phyloP scores from a whole-genome alignment of 345 rosid species.

The Salix udensis region DNA sequence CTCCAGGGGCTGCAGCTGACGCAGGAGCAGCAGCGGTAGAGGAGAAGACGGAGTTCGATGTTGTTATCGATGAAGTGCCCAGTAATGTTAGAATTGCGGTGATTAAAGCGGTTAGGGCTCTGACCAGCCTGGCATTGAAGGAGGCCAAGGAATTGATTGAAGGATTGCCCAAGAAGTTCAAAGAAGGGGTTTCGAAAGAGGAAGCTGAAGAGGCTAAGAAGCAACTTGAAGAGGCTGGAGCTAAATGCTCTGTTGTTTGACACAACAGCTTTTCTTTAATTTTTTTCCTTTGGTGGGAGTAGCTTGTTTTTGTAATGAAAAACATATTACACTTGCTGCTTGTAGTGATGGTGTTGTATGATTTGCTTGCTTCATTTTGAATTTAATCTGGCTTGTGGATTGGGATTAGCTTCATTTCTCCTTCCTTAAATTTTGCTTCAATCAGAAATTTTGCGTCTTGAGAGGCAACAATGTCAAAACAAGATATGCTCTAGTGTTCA shows the following conservation, averaged over 20 bases:
- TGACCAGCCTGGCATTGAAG: slow-evolving; percentile 76
- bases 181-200: slow-evolving; percentile 64
- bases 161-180: slow-evolving; percentile 85
- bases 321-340: neutral
- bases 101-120: slow-evolving; percentile 72
- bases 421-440: neutral
- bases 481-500: too few species aligned
- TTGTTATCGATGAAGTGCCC: slow-evolving; percentile 73
- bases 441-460: too few species aligned
- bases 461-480: too few species aligned
- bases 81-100: slow-evolving; percentile 65
- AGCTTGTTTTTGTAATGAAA: too few species aligned
- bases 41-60: slow-evolving; percentile 85
- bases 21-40: slow-evolving; percentile 39
- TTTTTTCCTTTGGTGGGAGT: too few species aligned
- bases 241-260: slow-evolving; percentile 55
- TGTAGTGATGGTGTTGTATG: neutral
- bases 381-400: neutral
- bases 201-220: slow-evolving; percentile 90
- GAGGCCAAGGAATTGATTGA: slow-evolving; percentile 87
- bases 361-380: neutral
- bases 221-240: slow-evolving; percentile 85
- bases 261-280: neutral
- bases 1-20: slow-evolving; percentile 30
- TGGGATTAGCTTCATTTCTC: neutral